Percentiles rank a stretch among this genome's conserved stretches.
Evolutionary conservation across 1,139 yeast species (phyloP).

Genomic region (Debaryomyces sp.): DNA sequence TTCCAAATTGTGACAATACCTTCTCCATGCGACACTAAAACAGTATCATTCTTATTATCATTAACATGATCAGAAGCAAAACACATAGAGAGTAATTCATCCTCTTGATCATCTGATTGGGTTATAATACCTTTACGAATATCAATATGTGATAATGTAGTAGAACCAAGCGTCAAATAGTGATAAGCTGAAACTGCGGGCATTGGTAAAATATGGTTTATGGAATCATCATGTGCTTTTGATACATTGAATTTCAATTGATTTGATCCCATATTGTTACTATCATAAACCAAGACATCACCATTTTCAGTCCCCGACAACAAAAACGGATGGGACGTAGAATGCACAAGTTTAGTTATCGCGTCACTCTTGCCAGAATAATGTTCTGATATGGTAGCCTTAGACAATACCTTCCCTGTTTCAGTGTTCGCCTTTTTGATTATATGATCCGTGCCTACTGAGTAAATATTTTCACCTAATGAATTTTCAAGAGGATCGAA

Average conservation of each 20-base stretch:
- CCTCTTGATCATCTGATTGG: conserved; percentile 88
- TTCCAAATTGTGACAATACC: conserved; percentile 95
- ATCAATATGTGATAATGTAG: conserved; percentile 80
- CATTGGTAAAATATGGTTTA: conserved; percentile 72
- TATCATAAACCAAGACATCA: conserved; percentile 61
- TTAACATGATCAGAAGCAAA: conserved; percentile 52
- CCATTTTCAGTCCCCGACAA: conserved; percentile 85
- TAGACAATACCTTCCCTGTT: conserved; percentile 76
- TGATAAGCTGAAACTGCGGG: conserved; percentile 77
- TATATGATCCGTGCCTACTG: conserved; percentile 81
- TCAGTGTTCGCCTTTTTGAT: conserved; percentile 73
- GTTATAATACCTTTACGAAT: conserved; percentile 66
- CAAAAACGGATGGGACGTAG: conserved; percentile 64
- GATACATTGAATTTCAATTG: conserved; percentile 45
- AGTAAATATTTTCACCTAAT: conserved; percentile 57
- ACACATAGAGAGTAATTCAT: conserved; percentile 78
- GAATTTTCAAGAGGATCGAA: conserved; percentile 56
- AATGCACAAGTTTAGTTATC: conserved; percentile 64
- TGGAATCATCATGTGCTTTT: conserved; percentile 71
- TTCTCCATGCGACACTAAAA: conserved; percentile 82
- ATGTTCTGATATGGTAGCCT: conserved; percentile 35
- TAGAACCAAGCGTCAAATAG: conserved; percentile 79
- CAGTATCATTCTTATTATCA: conserved; percentile 61
- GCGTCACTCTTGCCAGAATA: conserved; percentile 34
- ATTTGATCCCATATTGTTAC: conserved; percentile 44